Base-by-base conservation (phyloP, 768 basidiomycete species). In the Favolaschia claudopus region DNA sequence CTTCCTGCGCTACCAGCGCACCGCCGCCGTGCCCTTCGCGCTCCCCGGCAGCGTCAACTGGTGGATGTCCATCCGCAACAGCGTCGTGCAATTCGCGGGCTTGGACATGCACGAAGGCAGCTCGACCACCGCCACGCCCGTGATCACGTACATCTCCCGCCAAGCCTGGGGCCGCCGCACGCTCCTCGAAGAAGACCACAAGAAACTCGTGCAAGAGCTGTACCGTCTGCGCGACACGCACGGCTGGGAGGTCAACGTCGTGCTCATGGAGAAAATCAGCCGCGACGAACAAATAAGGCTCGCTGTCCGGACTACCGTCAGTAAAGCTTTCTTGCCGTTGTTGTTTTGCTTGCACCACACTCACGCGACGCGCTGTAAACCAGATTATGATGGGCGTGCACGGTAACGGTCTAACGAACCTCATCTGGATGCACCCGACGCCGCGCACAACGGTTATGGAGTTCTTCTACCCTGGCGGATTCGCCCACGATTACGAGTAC, bases 311-410 rank as follows among this genome's bases (percentile, higher is more conserved):
- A 94, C 95, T 4, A 97, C 95, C 48, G 92, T 95, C 70, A 65
- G 88, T 72, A n/a, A 42, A 8, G 46, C 9, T 34, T 29, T 57
- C 22, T 51, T 19, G 27, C 25, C 40, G 24, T 20, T n/a, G 39
- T 17, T 25, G 60, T 10, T 49, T 31, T 51, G 34, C 40, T 13
- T 7, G 20, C 25, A 27, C 17, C 44, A 27, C 27, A 8, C 10
- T 20, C 5, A 3, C 37, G 17, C 25, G 42, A 25, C 43, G 29
- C 62, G n/a, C 45, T 10, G 24, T 14, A 10, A 31, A 5, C 28
- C 60, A 96, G 95, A 93, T 96, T 65, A 84, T 96, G 88, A 89
- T 96, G 84, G 95, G 95, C 49, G 90, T 96, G 17, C 95, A 96
- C 67, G 95, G 95, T 12, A 97, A 97, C 69, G 95, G 93, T 32